Evolutionary conservation across 1,139 yeast genomes (phyloP).

Genomic region (Blastobotrys buckinghamii): DNA sequence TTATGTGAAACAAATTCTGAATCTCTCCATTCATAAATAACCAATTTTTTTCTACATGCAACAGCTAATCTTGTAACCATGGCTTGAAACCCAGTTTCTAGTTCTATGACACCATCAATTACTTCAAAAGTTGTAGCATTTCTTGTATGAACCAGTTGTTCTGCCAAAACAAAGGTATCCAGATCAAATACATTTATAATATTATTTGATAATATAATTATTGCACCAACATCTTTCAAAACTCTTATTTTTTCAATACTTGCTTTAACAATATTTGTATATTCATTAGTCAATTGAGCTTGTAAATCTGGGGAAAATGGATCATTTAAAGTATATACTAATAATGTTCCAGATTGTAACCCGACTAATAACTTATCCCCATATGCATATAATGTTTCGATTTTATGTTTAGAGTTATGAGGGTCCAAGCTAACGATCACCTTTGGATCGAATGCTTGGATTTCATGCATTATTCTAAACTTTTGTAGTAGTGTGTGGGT

Average conservation of each 20-base stretch:
- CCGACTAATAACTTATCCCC: conserved; percentile 29
- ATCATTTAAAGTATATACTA: conserved; percentile 23
- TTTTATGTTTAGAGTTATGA: not conserved
- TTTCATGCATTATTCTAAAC: not conserved
- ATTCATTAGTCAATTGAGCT: conserved; percentile 16
- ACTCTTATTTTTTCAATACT: conserved; percentile 32
- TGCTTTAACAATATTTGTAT: conserved; percentile 16
- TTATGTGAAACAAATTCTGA: conserved; percentile 28
- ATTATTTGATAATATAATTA: conserved; percentile 32
- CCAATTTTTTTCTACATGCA: conserved; percentile 30
- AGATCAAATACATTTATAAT: conserved; percentile 33
- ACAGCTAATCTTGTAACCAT: conserved; percentile 34
- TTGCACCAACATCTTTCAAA: conserved; percentile 33
- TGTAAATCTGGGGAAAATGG: conserved; percentile 21
- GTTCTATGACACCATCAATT: conserved; percentile 22
- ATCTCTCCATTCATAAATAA: conserved; percentile 37
- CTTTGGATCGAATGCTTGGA: conserved; percentile 8
- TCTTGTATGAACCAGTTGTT: conserved; percentile 33
- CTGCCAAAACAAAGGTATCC: conserved; percentile 30
- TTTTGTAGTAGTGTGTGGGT: not conserved
- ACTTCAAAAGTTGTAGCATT: conserved; percentile 33
- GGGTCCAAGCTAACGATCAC: conserved; percentile 1
- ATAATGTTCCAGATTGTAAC: conserved; percentile 22
- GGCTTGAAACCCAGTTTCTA: conserved; percentile 14
- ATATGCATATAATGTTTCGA: conserved; percentile 18